Conservation (phyloP, 345 rosid genomes). For the Punica granatum region DNA sequence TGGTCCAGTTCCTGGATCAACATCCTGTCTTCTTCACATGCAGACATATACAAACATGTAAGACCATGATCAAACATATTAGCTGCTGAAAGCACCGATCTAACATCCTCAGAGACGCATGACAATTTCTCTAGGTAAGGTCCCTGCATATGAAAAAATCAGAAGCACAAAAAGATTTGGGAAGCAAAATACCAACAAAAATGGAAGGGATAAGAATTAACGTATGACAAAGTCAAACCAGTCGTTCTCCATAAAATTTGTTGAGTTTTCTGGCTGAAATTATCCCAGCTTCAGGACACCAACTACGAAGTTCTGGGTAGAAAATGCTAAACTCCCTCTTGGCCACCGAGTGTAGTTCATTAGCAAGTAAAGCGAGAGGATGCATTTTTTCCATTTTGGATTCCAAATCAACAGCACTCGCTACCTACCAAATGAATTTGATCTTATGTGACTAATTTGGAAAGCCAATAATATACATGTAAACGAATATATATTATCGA, state of each 20-base stretch:
- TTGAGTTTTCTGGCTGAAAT: conserved; percentile 57
- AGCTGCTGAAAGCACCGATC: conserved; percentile 79
- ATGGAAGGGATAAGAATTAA: conserved; percentile 9
- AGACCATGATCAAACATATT: conserved; percentile 56
- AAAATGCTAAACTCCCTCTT: conserved; percentile 64
- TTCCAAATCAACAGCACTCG: conserved; percentile 41
- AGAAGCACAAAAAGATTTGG: not conserved
- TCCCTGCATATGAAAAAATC: conserved; percentile 38
- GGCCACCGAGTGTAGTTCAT: conserved; percentile 63
- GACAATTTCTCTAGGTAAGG: conserved; percentile 65
- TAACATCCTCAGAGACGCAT: conserved; percentile 67
- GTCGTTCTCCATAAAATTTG: conserved; percentile 75
- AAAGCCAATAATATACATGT: not conserved
- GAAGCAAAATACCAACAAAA: not conserved
- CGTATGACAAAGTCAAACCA: conserved; percentile 49
- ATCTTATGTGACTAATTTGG: conserved; percentile 2
- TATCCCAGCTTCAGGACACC: conserved; percentile 60
- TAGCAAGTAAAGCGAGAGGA: conserved; percentile 77
- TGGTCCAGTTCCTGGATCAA: conserved; percentile 38
- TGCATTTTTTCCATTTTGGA: conserved; percentile 49
- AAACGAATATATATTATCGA: conserved; percentile 7
- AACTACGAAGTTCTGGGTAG: conserved; percentile 52
- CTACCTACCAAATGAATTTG: conserved; percentile 38
- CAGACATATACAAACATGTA: conserved; percentile 42
- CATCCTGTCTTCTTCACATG: conserved; percentile 30